Conservation (phyloP, 1,284 basidiomycete genomes). For the Microbotryomycetes sp. region DNA sequence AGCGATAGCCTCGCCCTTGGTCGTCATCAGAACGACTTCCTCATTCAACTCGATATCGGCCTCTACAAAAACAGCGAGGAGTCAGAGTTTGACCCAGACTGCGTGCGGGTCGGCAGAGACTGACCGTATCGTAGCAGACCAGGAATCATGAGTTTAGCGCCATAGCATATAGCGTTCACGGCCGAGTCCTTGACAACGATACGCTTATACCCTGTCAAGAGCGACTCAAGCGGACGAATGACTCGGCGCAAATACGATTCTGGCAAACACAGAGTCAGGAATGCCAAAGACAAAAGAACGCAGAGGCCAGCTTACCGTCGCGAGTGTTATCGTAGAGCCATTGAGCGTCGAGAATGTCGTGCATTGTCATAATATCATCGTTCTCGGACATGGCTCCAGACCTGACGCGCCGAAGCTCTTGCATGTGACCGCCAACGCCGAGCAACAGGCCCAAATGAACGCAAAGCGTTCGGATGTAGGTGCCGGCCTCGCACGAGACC, state of each 20-base stretch:
- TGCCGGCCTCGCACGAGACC: slow-evolving; percentile 98
- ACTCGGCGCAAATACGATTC: slow-evolving; percentile 94
- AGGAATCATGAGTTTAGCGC: slow-evolving; percentile 99
- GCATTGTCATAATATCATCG: slow-evolving; percentile 99
- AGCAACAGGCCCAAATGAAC: slow-evolving; percentile 92
- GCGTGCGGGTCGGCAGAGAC: not conserved
- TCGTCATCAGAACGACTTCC: slow-evolving; percentile 99
- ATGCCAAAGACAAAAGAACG: not conserved
- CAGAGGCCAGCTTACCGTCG: slow-evolving; percentile 57
- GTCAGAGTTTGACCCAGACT: not conserved
- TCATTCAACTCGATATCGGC: slow-evolving; percentile 91
- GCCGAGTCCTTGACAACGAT: slow-evolving; percentile 99
- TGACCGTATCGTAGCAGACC: slow-evolving; percentile 79
- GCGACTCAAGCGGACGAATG: slow-evolving; percentile 87
- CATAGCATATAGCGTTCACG: slow-evolving; percentile 98
- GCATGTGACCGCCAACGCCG: slow-evolving; percentile 99
- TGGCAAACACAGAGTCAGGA: slow-evolving; percentile 38
- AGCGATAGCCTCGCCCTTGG: slow-evolving; percentile 98
- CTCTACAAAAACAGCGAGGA: slow-evolving; percentile 53
- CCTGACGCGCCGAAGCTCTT: slow-evolving; percentile 90
- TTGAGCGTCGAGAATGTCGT: slow-evolving; percentile 98
- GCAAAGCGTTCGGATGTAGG: slow-evolving; percentile 96
- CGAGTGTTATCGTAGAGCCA: slow-evolving; percentile 99
- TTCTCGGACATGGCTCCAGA: slow-evolving; percentile 95
- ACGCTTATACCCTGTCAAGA: slow-evolving; percentile 94